These are phyloP conservation scores for Blastocystis sp. DNA, from an alignment of 352 stramenopile species.

Conservation along the genomic window DNA sequence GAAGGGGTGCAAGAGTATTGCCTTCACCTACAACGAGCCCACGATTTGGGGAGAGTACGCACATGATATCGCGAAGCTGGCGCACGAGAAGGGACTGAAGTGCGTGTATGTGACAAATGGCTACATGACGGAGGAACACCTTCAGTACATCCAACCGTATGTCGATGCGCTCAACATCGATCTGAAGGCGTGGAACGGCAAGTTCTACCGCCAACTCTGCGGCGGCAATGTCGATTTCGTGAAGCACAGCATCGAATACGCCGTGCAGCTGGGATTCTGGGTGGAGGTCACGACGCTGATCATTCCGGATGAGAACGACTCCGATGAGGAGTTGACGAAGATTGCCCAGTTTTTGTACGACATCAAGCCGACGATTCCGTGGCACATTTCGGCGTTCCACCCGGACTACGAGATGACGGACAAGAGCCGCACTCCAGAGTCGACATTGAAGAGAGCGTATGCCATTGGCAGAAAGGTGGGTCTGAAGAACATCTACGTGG, in stretches of 20 bases:
- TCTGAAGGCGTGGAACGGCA: slow-evolving; percentile 53
- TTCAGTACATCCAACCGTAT: slow-evolving; percentile 65
- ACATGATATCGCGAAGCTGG: slow-evolving; percentile 65
- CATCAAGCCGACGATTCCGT: slow-evolving; percentile 45
- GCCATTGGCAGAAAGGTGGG: slow-evolving; percentile 49
- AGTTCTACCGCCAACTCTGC: slow-evolving; percentile 63
- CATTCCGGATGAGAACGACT: slow-evolving; percentile 66
- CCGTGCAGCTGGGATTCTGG: slow-evolving; percentile 67
- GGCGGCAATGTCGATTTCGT: slow-evolving; percentile 43
- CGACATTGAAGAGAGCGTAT: slow-evolving; percentile 60
- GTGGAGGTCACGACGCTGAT: slow-evolving; percentile 68
- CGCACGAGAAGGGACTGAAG: slow-evolving; percentile 57
- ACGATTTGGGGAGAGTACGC: slow-evolving; percentile 67
- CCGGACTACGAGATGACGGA: slow-evolving; percentile 68
- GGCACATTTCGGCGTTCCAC: slow-evolving; percentile 69
- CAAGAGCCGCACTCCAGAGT: slow-evolving; percentile 53
- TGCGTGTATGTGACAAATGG: slow-evolving; percentile 68
- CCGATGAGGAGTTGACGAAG: slow-evolving; percentile 32
- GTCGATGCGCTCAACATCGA: slow-evolving; percentile 67
- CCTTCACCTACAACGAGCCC: slow-evolving; percentile 68
- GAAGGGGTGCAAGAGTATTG: slow-evolving; percentile 55
- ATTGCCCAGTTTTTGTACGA: slow-evolving; percentile 57
- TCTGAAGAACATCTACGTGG: slow-evolving; percentile 68
- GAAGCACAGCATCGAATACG: slow-evolving; percentile 22
- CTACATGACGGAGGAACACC: slow-evolving; percentile 60